These are phyloP conservation scores for Acacia melanoxylon DNA, from an alignment of 306 rosid genomes.

Conservation along the genomic window DNA sequence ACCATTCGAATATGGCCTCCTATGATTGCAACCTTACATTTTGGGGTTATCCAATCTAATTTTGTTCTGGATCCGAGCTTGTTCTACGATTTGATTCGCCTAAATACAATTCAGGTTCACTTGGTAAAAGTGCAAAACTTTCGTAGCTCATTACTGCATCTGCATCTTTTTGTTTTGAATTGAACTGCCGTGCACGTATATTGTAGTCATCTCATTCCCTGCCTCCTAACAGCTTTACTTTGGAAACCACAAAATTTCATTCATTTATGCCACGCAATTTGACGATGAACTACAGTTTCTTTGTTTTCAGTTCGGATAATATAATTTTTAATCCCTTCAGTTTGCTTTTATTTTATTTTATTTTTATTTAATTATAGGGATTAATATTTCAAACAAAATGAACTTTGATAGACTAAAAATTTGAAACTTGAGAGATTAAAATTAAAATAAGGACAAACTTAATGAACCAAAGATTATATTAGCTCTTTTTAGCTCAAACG, in stretches of 20 bases:
- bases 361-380: too few species aligned
- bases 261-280: background rate
- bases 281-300: background rate
- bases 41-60: background rate
- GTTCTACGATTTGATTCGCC: background rate
- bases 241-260: background rate
- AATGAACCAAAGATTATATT: too few species aligned
- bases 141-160: background rate
- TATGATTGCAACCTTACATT: conserved; percentile 14
- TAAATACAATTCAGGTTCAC: background rate
- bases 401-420: too few species aligned
- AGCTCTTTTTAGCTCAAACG: too few species aligned
- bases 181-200: background rate
- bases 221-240: background rate
- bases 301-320: background rate
- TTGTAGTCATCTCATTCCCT: background rate
- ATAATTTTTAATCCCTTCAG: too few species aligned
- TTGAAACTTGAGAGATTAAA: too few species aligned
- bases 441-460: too few species aligned
- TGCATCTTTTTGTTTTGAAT: background rate
- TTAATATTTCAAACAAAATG: too few species aligned
- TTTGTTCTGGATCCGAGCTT: background rate
- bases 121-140: background rate
- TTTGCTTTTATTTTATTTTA: too few species aligned
- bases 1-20: conserved; percentile 14